These are phyloP conservation scores for Firmiana major DNA, from an alignment of 345 rosid species.

Conservation along the genomic window DNA sequence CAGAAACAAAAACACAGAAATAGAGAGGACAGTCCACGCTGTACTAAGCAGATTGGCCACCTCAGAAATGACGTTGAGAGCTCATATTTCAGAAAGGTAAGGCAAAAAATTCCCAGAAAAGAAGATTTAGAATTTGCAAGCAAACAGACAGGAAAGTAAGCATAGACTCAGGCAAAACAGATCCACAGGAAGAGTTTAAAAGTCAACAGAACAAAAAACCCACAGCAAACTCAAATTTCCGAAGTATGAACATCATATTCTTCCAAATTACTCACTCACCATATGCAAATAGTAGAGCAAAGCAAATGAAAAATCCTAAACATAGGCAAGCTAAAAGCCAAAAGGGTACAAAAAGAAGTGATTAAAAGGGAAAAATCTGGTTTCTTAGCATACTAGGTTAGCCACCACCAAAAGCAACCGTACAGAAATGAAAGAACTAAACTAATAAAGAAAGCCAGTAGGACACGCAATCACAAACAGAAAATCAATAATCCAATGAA, in stretches of 20 bases:
- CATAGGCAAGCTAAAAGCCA: neutral
- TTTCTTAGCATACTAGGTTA: neutral
- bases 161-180: neutral
- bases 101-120: conserved; percentile 3
- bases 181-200: neutral
- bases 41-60: neutral
- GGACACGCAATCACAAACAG: neutral
- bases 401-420: neutral
- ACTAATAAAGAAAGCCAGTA: neutral
- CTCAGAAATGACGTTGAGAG: neutral
- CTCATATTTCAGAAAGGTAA: neutral
- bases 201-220: neutral
- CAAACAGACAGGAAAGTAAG: neutral
- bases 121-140: neutral
- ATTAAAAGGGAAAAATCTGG: neutral
- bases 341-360: neutral
- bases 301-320: neutral
- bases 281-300: neutral
- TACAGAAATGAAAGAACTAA: neutral
- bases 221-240: neutral
- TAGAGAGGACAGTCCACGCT: neutral
- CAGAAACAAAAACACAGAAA: neutral
- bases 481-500: too few species aligned
- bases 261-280: neutral
- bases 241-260: neutral